Evolutionary conservation across 1,139 yeast genomes (phyloP).

Genomic region (Pneumocystis murina): DNA sequence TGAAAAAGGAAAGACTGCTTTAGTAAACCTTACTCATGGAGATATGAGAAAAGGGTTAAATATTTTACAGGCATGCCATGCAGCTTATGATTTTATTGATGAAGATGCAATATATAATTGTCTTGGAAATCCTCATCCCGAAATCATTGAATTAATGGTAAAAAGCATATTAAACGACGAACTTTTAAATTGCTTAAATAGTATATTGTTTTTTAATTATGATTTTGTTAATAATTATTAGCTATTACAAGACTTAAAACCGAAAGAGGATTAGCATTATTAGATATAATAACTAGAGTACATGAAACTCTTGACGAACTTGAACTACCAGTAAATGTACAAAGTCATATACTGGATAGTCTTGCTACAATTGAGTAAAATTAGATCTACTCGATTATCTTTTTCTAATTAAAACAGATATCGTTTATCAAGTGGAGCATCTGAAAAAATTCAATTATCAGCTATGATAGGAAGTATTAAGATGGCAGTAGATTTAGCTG

Average conservation of each 20-base stretch:
- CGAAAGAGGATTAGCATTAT: conserved; percentile 71
- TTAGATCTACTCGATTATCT: conserved; percentile 43
- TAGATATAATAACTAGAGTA: conserved; percentile 68
- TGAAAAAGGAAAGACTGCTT: conserved; percentile 46
- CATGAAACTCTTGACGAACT: conserved; percentile 51
- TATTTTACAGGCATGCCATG: conserved; percentile 85
- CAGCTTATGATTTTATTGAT: conserved; percentile 47
- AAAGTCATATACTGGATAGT: conserved; percentile 27
- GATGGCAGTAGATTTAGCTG: conserved; percentile 31
- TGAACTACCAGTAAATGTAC: conserved; percentile 24
- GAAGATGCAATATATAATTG: conserved; percentile 77
- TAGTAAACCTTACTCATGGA: conserved; percentile 62
- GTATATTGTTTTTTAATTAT: conserved; percentile 29
- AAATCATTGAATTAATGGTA: conserved; percentile 59
- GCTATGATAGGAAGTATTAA: conserved; percentile 84
- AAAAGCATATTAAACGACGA: conserved; percentile 71
- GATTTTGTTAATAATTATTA: conserved; percentile 1
- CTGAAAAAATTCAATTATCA: conserved; percentile 74
- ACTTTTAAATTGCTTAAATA: conserved; percentile 64
- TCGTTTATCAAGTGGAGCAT: conserved; percentile 82
- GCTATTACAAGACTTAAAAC: conserved; percentile 32
- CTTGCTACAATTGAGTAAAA: conserved; percentile 41
- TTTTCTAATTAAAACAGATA: conserved; percentile 62
- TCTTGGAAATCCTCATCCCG: conserved; percentile 89
- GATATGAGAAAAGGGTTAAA: conserved; percentile 94